Base-by-base conservation (phyloP, 345 rosid genomes). In the Eucalyptus sp. region DNA sequence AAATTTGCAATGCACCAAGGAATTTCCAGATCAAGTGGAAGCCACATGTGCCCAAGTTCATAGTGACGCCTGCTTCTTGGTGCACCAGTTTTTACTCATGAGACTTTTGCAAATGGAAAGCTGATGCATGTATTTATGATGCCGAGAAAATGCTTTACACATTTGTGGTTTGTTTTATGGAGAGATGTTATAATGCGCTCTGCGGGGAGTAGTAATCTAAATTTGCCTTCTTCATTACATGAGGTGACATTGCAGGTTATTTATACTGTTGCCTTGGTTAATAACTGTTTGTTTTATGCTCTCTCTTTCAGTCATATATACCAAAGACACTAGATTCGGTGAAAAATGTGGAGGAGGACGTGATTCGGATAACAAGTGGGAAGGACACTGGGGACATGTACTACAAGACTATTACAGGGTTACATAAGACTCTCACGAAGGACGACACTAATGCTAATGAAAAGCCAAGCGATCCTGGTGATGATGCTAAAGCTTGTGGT, bases 271-370 rank as follows among this genome's bases (percentile, higher is more conserved):
- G 46, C 46, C 24, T 27, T 3, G 7, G 27, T 86, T 22, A 50
- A 50, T 50, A 50, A 49, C 64, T 86, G 87, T 49, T 14, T 85
- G 27, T 46, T 56, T 25, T 50, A 27, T 41, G 7, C 14, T 50
- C n/a, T 88, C n/a, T 89, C 56, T 41, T 90, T 49, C 86, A 98
- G 99, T 92, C 99, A 48, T 97, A 93, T 89, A 98, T 98, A 80
- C 98, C 99, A 0, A 98, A 96, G 93, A 92, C 99, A 71, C 93
- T 98, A 48, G 98, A 96, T 87, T 93, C 92, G 60, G 99, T 97
- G 48, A 95, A 94, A 92, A 91, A 97, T 64, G 98, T 89, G 0
- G 99, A 98, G 86, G 99, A 91, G 37, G 99, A 98, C 10, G 98
- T 95, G 29, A 93, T 91, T 66, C 93, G 95, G 87, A 81, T 98